Percentiles rank a stretch among this genome's conserved stretches.
These are phyloP conservation scores for Curvularia sp. DNA, from an alignment of 2,329 filamentous ascomycete species.

Conservation along the genomic window DNA sequence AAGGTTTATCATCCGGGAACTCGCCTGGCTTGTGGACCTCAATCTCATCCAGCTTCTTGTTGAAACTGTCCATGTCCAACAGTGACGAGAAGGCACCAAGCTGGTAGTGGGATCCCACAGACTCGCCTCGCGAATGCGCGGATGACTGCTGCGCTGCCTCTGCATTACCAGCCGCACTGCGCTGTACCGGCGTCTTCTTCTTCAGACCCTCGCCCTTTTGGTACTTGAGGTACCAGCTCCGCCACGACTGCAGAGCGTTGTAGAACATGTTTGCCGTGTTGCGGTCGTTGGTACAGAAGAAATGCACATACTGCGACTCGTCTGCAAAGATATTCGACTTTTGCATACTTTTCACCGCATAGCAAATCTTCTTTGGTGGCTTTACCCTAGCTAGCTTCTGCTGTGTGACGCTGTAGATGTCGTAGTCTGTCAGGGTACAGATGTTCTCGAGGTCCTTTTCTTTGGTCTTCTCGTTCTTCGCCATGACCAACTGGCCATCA, in stretches of 20 bases:
- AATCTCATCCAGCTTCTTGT: slow-evolving; percentile 50
- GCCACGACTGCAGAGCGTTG: slow-evolving; percentile 76
- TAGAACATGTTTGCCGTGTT: slow-evolving; percentile 72
- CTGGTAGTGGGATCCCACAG: slow-evolving; percentile 62
- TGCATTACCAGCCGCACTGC: slow-evolving; percentile 25
- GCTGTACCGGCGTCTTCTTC: slow-evolving; percentile 43
- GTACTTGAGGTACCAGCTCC: slow-evolving; percentile 89
- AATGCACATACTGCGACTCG: slow-evolving; percentile 87
- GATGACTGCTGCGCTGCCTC: slow-evolving; percentile 22
- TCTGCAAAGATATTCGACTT: slow-evolving; percentile 83
- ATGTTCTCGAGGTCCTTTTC: slow-evolving; percentile 71
- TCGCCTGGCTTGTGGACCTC: slow-evolving; percentile 32
- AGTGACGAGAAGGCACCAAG: slow-evolving; percentile 73
- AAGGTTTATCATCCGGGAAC: slow-evolving; percentile 37
- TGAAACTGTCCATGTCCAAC: slow-evolving; percentile 67
- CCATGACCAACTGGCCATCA: slow-evolving; percentile 73
- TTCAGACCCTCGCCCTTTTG: slow-evolving; percentile 66
- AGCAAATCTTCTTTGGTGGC: slow-evolving; percentile 84
- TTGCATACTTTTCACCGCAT: slow-evolving; percentile 90
- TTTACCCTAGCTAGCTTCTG: slow-evolving; percentile 74
- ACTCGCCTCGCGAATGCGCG: slow-evolving; percentile 43
- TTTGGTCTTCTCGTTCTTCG: slow-evolving; percentile 70
- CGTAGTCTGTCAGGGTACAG: slow-evolving; percentile 89
- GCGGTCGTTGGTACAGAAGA: slow-evolving; percentile 82
- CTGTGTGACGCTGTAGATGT: slow-evolving; percentile 81